Evolutionary conservation across 805 yeast genomes (phyloP), one percentile per base, ranked within the genome.

Genomic region (Saccharomyces jurei): DNA sequence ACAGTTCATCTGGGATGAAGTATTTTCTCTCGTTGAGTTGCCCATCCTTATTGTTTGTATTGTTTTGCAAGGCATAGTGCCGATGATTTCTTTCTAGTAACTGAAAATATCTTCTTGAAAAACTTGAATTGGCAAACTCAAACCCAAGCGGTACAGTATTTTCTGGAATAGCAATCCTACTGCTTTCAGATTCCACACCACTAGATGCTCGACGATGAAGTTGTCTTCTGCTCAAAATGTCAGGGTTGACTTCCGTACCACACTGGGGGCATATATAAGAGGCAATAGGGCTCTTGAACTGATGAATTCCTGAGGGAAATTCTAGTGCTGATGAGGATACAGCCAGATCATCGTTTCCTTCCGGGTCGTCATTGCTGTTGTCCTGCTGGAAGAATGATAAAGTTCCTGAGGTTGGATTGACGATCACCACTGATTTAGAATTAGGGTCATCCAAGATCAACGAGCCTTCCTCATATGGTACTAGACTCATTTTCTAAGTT

Each of bases 1-100:
- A 87, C 3, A 90, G 75, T 6, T 77, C 76, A 9, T 72, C 69
- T 1, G 86, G 84, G 3, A 81, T 66, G n/a, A 62, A 58, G 25
- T 54, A 60, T 5, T 54, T 51, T 27, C 51, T n/a, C n/a, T 26
- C 25, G 13, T 22, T 17, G 13, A 17, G 17, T 8, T 17, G 44
- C 6, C 25, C 8, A 25, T 36, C 13, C 22, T 36, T 36, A 17
- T 17, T 36, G 44, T 17, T 17, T 28, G 26, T 32, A 26, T 50
- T 29, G 22, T 50, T 51, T n/a, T 50, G 51, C n/a, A 54, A 21
- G 28, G 58, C 48, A 28, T 50, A 53, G 31, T 53, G 54, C 44
- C 44, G 44, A 49, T 60, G 64, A 29, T 58, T 56, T 50, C 52
- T 57, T 46, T 62, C 65, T 28, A 63, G 50, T 11, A 60, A 51